These are phyloP conservation scores for Phaeosphaeriaceae sp. DNA, from an alignment of 2,329 filamentous ascomycete genomes.

Conservation along the genomic window DNA sequence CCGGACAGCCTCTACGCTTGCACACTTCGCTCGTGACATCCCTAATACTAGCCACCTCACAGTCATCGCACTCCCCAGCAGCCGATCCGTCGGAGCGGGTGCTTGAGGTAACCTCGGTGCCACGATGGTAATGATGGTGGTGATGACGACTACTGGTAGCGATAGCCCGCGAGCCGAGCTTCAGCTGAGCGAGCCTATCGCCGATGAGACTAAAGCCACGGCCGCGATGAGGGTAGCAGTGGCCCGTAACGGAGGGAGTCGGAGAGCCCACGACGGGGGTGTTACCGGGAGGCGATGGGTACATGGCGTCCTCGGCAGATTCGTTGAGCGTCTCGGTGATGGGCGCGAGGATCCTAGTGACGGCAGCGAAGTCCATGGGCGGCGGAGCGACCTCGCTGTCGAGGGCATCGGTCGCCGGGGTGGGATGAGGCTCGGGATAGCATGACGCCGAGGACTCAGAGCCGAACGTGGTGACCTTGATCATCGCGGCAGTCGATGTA, in stretches of 20 bases:
- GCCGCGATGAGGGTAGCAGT: conserved; percentile 17
- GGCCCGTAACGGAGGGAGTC: conserved; percentile 30
- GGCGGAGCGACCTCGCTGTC: conserved; percentile 19
- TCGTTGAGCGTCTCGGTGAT: conserved; percentile 44
- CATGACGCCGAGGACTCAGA: conserved; percentile 26
- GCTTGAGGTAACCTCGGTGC: conserved; percentile 27
- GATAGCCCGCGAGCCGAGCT: conserved; percentile 26
- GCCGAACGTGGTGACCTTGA: conserved; percentile 29
- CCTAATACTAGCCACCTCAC: conserved; percentile 22
- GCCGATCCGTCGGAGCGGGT: conserved; percentile 26
- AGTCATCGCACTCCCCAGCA: conserved; percentile 22
- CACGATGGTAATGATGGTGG: conserved; percentile 8
- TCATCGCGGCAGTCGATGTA: conserved; percentile 12
- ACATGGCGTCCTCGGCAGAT: conserved; percentile 35
- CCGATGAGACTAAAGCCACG: conserved; percentile 79
- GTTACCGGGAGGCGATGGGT: conserved; percentile 41
- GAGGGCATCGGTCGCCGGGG: conserved; percentile 31
- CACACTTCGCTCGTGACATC: conserved; percentile 26
- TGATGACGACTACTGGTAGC: not conserved
- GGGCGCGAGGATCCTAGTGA: conserved; percentile 35
- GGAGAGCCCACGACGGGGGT: conserved; percentile 38
- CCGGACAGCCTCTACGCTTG: conserved; percentile 12
- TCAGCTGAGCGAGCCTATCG: conserved; percentile 81
- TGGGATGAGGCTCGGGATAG: conserved; percentile 34
- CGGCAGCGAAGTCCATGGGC: conserved; percentile 33